Evolutionary conservation across 305 asterid genomes (phyloP).

Genomic region (Fraxinus baroniana): DNA sequence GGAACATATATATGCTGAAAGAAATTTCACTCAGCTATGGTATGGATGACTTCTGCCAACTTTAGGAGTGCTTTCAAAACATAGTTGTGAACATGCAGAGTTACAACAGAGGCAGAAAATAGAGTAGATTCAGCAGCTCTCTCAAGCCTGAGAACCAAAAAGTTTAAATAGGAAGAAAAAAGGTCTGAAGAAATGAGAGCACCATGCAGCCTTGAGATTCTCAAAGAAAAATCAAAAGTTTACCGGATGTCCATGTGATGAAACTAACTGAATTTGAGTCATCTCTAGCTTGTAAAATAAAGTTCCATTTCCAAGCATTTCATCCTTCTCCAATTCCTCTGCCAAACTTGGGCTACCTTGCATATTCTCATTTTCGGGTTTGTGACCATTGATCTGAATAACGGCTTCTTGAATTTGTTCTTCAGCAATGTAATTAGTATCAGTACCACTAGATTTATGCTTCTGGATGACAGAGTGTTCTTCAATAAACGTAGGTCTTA

Average conservation of each 20-base stretch:
- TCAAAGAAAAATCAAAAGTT: not conserved
- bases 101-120: not conserved
- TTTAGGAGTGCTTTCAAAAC: not conserved
- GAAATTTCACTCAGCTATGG: not conserved
- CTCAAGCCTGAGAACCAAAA: slow-evolving; percentile 6
- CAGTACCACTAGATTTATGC: slow-evolving; percentile 50
- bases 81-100: not conserved
- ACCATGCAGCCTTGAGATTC: slow-evolving; percentile 2
- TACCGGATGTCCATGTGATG: slow-evolving; percentile 74
- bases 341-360: slow-evolving; percentile 54
- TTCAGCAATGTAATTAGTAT: slow-evolving; percentile 30
- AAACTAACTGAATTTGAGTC: slow-evolving; percentile 72
- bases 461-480: slow-evolving; percentile 74
- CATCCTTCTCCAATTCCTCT: slow-evolving; percentile 74
- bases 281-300: slow-evolving; percentile 88
- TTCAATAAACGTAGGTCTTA: slow-evolving; percentile 86
- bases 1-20: not conserved
- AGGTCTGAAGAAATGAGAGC: not conserved
- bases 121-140: slow-evolving; percentile 13
- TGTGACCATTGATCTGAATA: slow-evolving; percentile 61
- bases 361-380: slow-evolving; percentile 44
- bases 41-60: not conserved
- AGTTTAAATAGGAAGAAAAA: not conserved
- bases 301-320: slow-evolving; percentile 66
- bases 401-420: slow-evolving; percentile 46